phyloP scores from a whole-genome alignment of 2,329 filamentous ascomycete species.

The Diaporthe ilicicola region DNA sequence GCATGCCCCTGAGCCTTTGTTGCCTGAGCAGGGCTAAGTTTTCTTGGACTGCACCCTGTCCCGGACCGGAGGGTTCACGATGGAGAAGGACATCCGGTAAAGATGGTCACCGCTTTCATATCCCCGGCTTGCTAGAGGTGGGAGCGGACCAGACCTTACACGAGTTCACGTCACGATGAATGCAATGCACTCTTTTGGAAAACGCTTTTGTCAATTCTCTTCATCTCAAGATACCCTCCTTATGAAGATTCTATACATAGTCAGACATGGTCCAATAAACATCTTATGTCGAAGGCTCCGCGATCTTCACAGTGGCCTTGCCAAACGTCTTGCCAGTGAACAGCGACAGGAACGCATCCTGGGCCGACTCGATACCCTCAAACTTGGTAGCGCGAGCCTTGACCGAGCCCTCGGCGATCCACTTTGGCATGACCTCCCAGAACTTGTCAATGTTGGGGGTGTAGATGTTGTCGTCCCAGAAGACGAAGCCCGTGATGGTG shows the following conservation, averaged over 20 bases:
- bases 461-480: constrained; percentile 62
- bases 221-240: background rate
- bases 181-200: background rate
- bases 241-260: background rate
- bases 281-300: constrained; percentile 24
- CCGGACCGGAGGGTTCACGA: no score
- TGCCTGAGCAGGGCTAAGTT: no score
- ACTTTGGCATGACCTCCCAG: constrained; percentile 72
- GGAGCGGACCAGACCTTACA: background rate
- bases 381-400: constrained; percentile 68
- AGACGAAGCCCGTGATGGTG: constrained; percentile 74
- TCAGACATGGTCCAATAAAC: background rate
- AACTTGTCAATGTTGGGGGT: constrained; percentile 67
- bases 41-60: no score
- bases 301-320: constrained; percentile 68
- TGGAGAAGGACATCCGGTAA: no score
- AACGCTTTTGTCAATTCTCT: background rate
- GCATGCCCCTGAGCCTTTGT: background rate
- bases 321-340: constrained; percentile 76
- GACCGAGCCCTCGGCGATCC: constrained; percentile 73
- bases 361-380: constrained; percentile 72
- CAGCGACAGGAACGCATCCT: constrained; percentile 72
- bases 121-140: background rate
- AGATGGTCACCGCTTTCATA: background rate
- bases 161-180: background rate